Base-by-base conservation (phyloP, 352 stramenopile genomes). In the Pythium insidiosum region DNA sequence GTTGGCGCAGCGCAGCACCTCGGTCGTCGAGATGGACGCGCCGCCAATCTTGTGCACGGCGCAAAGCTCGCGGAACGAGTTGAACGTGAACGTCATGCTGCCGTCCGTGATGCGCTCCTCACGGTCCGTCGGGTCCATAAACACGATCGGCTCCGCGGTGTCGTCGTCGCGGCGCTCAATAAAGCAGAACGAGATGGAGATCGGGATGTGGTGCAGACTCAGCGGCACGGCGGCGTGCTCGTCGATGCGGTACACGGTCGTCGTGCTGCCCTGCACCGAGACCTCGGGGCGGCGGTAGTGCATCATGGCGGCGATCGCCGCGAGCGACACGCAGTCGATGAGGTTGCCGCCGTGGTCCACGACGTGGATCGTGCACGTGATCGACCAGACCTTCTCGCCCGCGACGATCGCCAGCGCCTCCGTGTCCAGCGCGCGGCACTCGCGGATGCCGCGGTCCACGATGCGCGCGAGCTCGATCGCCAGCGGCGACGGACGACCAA, bases 171-270 rank as follows among this genome's bases (percentile, higher is more conserved):
- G 50, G 31, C 43, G 50, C 44, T 85, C 58, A 19, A 90, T 43
- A 28, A 90, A 87, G 61, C 75, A 81, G 44, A 97, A 98, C n/a
- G 88, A 97, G 40, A 97, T 83, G 19, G 85, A 96, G 33, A 98
- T 76, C n/a, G 94, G 94, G 26, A 95, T 90, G 69, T 98, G 94
- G 71, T 98, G 93, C 46, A 98, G 68, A 53, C 88, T 95, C 23
- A 98, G 63, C 18, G 92, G 88, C 26, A 96, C 76, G 43, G 94
- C 89, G 25, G 86, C 82, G 48, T 96, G 80, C 43, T 97, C 85
- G 42, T 88, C 79, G 38, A 88, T 68, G 61, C 59, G 82, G 68
- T 95, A 84, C 20, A 96, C 71, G 5, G 63, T 61, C 6, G 73
- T 84, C 19, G 84, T 48, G n/a, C 43, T 52, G 21, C 66, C 58